These are phyloP conservation scores for Dryas drummondii DNA, from an alignment of 306 rosid genomes.

Conservation along the genomic window DNA sequence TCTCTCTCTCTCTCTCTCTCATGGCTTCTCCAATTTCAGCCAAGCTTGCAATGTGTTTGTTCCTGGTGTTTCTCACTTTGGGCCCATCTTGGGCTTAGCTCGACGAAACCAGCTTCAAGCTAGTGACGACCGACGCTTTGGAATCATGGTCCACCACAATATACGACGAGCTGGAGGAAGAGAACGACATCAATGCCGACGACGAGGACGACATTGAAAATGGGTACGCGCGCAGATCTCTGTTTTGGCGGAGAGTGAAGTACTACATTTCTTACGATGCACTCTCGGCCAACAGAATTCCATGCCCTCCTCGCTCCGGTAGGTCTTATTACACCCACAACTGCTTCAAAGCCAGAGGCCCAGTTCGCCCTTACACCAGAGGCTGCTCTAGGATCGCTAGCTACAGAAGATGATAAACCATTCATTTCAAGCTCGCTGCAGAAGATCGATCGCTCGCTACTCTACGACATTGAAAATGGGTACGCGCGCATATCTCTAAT, in stretches of 20 bases:
- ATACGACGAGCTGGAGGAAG: too few species aligned
- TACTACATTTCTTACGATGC: conserved; percentile 93
- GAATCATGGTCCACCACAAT: too few species aligned
- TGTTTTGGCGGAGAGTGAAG: conserved; percentile 44
- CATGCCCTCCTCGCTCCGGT: conserved; percentile 94
- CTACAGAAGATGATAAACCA: conserved; percentile 51
- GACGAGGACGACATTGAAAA: conserved; percentile 32
- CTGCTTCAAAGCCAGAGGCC: conserved; percentile 79
- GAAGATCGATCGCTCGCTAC: too few species aligned
- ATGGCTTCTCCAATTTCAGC: conserved; percentile 27
- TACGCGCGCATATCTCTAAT: conserved; percentile 64
- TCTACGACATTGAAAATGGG: conserved; percentile 35
- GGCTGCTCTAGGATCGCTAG: conserved; percentile 75
- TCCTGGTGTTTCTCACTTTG: too few species aligned
- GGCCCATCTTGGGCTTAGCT: too few species aligned
- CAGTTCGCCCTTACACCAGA: conserved; percentile 70
- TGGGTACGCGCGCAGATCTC: conserved; percentile 59
- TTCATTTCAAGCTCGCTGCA: too few species aligned
- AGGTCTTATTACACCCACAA: conserved; percentile 85
- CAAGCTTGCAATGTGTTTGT: conserved; percentile 21
- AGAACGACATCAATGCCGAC: too few species aligned
- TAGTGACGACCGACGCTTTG: too few species aligned
- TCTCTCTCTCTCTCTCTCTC: too few species aligned
- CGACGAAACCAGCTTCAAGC: too few species aligned
- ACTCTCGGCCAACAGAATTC: conserved; percentile 82